These are phyloP conservation scores for Leishmania mexicana DNA, from an alignment of 208 protist species.

Conservation along the genomic window DNA sequence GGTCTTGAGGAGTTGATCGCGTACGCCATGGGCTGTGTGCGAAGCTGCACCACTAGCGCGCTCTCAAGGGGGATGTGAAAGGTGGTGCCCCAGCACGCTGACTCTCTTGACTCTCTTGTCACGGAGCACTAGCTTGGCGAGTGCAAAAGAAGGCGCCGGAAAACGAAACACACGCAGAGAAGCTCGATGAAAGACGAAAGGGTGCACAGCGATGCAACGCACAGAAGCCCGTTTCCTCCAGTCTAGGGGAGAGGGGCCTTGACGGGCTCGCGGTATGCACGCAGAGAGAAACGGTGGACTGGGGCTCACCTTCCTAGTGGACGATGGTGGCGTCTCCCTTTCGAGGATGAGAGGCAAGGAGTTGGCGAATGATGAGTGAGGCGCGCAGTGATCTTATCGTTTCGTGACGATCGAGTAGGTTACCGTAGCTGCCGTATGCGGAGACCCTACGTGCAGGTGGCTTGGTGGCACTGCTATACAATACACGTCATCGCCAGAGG, in stretches of 20 bases:
- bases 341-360: background rate
- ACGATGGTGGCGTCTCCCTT: background rate
- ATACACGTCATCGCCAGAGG: background rate
- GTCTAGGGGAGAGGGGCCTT: conserved; percentile 5
- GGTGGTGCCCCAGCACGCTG: background rate
- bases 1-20: background rate
- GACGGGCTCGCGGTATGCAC: background rate
- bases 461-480: background rate
- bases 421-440: background rate
- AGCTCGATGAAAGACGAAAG: background rate
- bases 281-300: background rate
- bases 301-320: background rate
- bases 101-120: background rate
- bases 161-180: background rate
- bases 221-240: background rate
- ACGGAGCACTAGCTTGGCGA: background rate
- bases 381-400: background rate
- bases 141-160: background rate
- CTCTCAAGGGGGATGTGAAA: background rate
- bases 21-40: background rate
- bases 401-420: background rate
- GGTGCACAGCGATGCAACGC: background rate
- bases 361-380: background rate
- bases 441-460: background rate
- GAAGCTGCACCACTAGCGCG: background rate